Percentiles rank a stretch among this genome's conserved stretches.
phyloP scores from a whole-genome alignment of 768 basidiomycete species.

The Butyriboletus loyo region DNA sequence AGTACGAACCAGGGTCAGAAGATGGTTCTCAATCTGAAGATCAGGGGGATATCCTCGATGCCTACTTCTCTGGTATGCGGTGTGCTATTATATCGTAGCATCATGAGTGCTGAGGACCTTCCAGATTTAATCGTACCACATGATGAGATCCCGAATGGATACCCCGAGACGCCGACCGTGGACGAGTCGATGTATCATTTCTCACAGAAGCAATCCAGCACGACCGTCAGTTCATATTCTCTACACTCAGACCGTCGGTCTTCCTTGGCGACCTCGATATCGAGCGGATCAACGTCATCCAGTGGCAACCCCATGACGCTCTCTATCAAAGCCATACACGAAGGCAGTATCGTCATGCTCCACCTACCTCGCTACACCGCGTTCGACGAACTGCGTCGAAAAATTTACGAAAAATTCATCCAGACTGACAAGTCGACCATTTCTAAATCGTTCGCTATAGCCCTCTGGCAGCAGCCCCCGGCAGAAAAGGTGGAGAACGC shows the following conservation, averaged over 20 bases:
- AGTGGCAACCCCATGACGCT: conserved; percentile 31
- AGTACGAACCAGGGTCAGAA: conserved; percentile 21
- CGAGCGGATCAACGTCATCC: conserved; percentile 36
- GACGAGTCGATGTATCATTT: conserved; percentile 11
- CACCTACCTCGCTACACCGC: conserved; percentile 46
- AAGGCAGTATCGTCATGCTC: conserved; percentile 61
- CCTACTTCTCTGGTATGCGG: conserved; percentile 39
- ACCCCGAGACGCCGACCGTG: conserved; percentile 20
- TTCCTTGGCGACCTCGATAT: conserved; percentile 33
- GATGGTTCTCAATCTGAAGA: conserved; percentile 24
- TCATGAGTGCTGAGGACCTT: conserved; percentile 2
- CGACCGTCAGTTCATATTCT: conserved; percentile 5
- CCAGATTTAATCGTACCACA: conserved; percentile 24
- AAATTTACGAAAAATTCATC: conserved; percentile 66
- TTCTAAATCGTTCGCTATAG: conserved; percentile 52
- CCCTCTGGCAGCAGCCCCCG: conserved; percentile 42
- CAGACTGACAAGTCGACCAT: conserved; percentile 56
- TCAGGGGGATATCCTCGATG: conserved; percentile 40
- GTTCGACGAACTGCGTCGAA: conserved; percentile 53
- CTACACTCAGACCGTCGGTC: conserved; percentile 20
- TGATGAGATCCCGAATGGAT: conserved; percentile 6
- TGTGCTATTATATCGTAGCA: background rate
- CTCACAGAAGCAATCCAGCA: conserved; percentile 5
- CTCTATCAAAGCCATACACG: conserved; percentile 63
- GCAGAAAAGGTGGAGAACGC: conserved; percentile 9